Evolutionary conservation across 1,284 basidiomycete genomes (phyloP), one percentile per base, ranked within the genome.

Genomic region (Trametes hirsuta): DNA sequence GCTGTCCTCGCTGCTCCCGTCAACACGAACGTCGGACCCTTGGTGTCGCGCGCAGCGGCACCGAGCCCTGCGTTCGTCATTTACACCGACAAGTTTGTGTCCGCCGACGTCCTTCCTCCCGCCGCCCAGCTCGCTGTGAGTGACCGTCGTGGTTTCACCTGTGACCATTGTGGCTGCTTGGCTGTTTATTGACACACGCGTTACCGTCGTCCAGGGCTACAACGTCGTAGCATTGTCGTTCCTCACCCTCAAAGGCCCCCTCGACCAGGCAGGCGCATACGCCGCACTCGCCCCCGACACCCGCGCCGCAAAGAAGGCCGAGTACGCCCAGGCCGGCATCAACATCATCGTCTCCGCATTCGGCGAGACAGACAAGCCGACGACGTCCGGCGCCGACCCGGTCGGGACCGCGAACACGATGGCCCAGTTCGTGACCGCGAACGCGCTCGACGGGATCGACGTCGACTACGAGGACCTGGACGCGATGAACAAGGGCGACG

Each of bases 401-500:
- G 69, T 75, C 44, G 62, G 49, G 10, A 74, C 76, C 8, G 83
- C 82, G 1, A 74, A 80, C 60, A 77, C 72, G 8, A 75, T 84
- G 72, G 82, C 80, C 55, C 56, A 80, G 51, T 81, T 80, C 62
- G 55, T 62, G 21, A 47, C 55, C 44, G 34, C 52, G 46, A 58
- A 49, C 52, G 72, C 75, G 21, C 69, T 86, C 14, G 79, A 86
- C 63, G 85, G 84, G 30, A 72, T 85, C 40, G 84, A 86, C 55
- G 76, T 86, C 47, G 84, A 86, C 69, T 85, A 82, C 54, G 83
- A 84, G 70, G 82, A 83, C 66, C 77, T 81, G 58, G 71, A 69
- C 49, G 78, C 79, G 6, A 74, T 83, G 68, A 71, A 82, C 62
- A 69, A 66, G 30, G 73, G 73, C 11, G 66, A 68, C 58, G 75